These are phyloP conservation scores for Mortierella sp. DNA, from an alignment of 371 early-diverging fungal species.

Conservation along the genomic window DNA sequence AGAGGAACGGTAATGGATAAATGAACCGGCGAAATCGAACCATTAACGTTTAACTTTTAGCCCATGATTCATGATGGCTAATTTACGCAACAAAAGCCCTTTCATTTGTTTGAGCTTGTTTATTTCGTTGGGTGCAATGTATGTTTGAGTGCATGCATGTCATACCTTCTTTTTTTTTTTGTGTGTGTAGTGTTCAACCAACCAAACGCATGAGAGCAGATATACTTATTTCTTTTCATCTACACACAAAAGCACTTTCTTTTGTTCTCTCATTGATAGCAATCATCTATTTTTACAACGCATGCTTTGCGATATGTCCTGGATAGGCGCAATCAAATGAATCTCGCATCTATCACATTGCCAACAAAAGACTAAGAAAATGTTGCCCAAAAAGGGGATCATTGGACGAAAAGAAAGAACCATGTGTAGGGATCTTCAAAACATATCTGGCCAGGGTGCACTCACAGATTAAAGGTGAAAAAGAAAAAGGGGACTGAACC, in stretches of 20 bases:
- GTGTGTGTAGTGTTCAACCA: conserved; percentile 1
- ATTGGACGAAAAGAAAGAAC: neutral
- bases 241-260: neutral
- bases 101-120: conserved; percentile 5
- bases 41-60: neutral
- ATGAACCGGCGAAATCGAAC: neutral
- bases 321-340: neutral
- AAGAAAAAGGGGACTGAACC: neutral
- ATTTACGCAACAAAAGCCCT: conserved; percentile 4
- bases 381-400: neutral
- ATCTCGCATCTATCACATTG: neutral
- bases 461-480: neutral
- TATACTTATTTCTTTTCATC: neutral
- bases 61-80: neutral
- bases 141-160: neutral
- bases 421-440: conserved; percentile 1
- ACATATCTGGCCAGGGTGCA: neutral
- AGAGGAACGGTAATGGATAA: neutral
- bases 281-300: conserved; percentile 7
- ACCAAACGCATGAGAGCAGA: conserved; percentile 1
- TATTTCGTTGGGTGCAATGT: conserved; percentile 1
- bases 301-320: neutral
- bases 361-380: neutral
- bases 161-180: conserved; percentile 4
- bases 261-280: neutral